Evolutionary conservation across 768 basidiomycete genomes (phyloP), one percentile per base, ranked within the genome.

Genomic region (Suillus luteus): DNA sequence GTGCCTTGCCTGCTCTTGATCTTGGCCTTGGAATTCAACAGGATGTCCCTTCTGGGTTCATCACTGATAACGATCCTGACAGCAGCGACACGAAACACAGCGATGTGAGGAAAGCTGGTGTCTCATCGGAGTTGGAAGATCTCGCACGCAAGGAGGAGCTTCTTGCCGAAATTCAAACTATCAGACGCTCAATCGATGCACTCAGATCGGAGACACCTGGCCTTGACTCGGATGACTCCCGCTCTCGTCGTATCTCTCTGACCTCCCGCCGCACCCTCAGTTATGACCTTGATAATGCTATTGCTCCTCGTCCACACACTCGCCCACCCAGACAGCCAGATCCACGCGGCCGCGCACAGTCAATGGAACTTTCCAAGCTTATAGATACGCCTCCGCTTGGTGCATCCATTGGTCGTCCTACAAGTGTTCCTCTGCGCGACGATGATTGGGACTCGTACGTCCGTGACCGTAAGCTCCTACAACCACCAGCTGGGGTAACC

Each of bases 371-470:
- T 57, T 81, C 84, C 15, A 77, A 79, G 57, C 71, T 85, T 48
- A 73, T 81, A 48, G 77, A 82, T 65, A 72, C 79, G 38, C 74
- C 79, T 59, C 70, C 78, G 27, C 68, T 83, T 17, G 84, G 84
- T 15, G 82, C 84, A 61, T 79, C 86, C 1, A 86, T 90, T 61
- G 81, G 82, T 62, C 82, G 91, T 44, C 90, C 92, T 17, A 88
- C 86, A 0, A 92, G 90, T 68, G 88, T 81, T 6, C 90, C 91
- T n/a, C 75, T 91, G 46, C 84, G 83, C 57, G 86, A 91, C 49
- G 82, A 85, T n/a, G 88, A 91, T 67, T 97, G 95, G 95, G 91
- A 96, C 66, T 77, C 83, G 51, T 96, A 97, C 73, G 83, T 95
- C 57, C 87, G 86, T 52, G 92, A 96, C 58, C 85, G 95, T 62